Evolutionary conservation across 2,329 filamentous ascomycete species (phyloP), one percentile per base, ranked within the genome.

Genomic region (Elsinoe fawcettii): DNA sequence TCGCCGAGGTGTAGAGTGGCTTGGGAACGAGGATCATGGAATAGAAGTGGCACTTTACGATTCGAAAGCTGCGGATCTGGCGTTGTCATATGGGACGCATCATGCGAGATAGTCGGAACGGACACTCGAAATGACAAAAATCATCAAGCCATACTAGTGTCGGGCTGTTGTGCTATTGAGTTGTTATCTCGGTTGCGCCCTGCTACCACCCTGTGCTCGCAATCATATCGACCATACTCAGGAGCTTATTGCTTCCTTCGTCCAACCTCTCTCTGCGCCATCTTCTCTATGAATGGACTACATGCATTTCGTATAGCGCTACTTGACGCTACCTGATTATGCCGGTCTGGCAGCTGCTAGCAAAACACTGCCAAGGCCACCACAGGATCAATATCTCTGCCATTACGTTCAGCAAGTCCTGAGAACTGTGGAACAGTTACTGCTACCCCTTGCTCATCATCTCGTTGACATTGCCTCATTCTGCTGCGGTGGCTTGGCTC

Each of bases 1-100:
- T 96, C 80, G 88, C 88, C 74, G 91, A 96, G 85, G 89, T 95
- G 79, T 92, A 88, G 81, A 57, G 58, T 57, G 63, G 43, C 16
- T 59, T 54, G 57, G 54, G 37, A 56, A 47, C 44, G 53, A 43
- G 51, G 55, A 55, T 58, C 34, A 59, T 60, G 46, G 59, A 49
- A 56, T 59, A 55, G 56, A 58, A 51, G 55, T 51, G 58, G 59
- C 58, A 56, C 59, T 58, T 58, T 58, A 58, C 43, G 59, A 57
- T 58, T 56, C 56, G 56, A 58, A 58, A 55, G 53, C 55, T 57
- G 55, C 56, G 57, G 53, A 58, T 53, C 58, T 59, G 57, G 54
- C 54, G 54, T 56, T 56, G 37, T 56, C 54, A 56, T 20, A 27
- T 12, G 54, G 54, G 43, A 47, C 39, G 25, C 23, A 32, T 47